Percentiles rank a stretch among this genome's conserved stretches.
These are phyloP conservation scores for Priceomyces medius DNA, from an alignment of 805 yeast genomes.

Conservation along the genomic window DNA sequence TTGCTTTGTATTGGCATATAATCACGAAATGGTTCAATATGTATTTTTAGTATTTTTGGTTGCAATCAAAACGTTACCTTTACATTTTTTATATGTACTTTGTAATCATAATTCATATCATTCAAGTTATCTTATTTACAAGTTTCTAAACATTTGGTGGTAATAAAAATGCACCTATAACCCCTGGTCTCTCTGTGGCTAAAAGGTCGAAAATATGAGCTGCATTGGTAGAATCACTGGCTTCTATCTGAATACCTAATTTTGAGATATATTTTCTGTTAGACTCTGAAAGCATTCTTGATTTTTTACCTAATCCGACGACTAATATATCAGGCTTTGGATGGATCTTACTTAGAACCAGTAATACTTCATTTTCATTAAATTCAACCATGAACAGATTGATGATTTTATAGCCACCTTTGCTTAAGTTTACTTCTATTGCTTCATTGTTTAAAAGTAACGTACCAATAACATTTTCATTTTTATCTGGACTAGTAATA, in stretches of 20 bases:
- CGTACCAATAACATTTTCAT: constrained; percentile 44
- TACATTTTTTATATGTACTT: neutral
- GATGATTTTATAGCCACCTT: constrained; percentile 44
- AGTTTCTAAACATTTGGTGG: constrained; percentile 57
- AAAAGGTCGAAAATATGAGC: constrained; percentile 70
- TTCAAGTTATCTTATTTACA: neutral
- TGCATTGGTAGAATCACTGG: constrained; percentile 61
- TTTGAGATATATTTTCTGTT: constrained; percentile 49
- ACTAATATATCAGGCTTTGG: constrained; percentile 79
- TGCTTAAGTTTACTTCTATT: constrained; percentile 53
- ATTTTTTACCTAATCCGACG: constrained; percentile 65
- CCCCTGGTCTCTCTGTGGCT: constrained; percentile 76
- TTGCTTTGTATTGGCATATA: too few species aligned
- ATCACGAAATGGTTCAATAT: neutral
- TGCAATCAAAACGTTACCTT: neutral
- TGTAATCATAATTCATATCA: neutral
- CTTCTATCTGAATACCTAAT: constrained; percentile 69
- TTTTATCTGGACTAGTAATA: constrained; percentile 41
- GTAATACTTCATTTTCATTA: constrained; percentile 37
- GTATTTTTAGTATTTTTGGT: neutral
- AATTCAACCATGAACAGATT: constrained; percentile 57
- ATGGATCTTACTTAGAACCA: constrained; percentile 52
- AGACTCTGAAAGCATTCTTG: constrained; percentile 60
- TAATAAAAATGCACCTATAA: constrained; percentile 69
- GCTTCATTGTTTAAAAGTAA: constrained; percentile 57